Conservation (phyloP, 2,329 filamentous ascomycete genomes). For the Davidsoniella neocaledoniae region DNA sequence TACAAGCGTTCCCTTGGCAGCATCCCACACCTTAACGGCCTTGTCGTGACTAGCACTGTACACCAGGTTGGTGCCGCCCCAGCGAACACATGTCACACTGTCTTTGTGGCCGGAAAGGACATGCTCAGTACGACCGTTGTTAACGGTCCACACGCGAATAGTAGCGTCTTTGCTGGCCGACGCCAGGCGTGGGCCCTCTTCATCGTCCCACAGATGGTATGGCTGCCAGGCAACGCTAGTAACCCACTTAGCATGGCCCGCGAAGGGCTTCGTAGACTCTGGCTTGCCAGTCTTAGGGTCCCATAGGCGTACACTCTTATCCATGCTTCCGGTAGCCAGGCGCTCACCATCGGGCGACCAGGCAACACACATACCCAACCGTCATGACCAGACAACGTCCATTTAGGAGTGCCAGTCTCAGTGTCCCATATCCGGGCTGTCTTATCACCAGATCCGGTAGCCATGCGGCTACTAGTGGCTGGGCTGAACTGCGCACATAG, state of each 20-base stretch:
- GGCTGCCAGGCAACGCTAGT: slow-evolving; percentile 85
- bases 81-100: slow-evolving; percentile 77
- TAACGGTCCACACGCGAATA: slow-evolving; percentile 70
- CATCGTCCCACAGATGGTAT: slow-evolving; percentile 62
- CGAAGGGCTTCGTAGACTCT: slow-evolving; percentile 49
- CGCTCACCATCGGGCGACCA: slow-evolving; percentile 73
- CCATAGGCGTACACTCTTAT: slow-evolving; percentile 83
- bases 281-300: slow-evolving; percentile 65
- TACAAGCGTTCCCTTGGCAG: slow-evolving; percentile 58
- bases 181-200: slow-evolving; percentile 55
- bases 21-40: slow-evolving; percentile 81
- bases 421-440: slow-evolving; percentile 91
- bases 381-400: slow-evolving; percentile 73
- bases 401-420: slow-evolving; percentile 75
- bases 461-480: slow-evolving; percentile 55
- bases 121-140: slow-evolving; percentile 61
- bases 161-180: slow-evolving; percentile 84
- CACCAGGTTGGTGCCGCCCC: slow-evolving; percentile 77
- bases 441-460: slow-evolving; percentile 78
- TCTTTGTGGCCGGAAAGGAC: slow-evolving; percentile 79
- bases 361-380: slow-evolving; percentile 72
- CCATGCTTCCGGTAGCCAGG: slow-evolving; percentile 82
- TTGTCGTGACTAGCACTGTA: slow-evolving; percentile 85
- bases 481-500: slow-evolving; percentile 76
- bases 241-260: slow-evolving; percentile 80